Conservation (phyloP, 495 filamentous ascomycete genomes). For the Podospora anserina region DNA sequence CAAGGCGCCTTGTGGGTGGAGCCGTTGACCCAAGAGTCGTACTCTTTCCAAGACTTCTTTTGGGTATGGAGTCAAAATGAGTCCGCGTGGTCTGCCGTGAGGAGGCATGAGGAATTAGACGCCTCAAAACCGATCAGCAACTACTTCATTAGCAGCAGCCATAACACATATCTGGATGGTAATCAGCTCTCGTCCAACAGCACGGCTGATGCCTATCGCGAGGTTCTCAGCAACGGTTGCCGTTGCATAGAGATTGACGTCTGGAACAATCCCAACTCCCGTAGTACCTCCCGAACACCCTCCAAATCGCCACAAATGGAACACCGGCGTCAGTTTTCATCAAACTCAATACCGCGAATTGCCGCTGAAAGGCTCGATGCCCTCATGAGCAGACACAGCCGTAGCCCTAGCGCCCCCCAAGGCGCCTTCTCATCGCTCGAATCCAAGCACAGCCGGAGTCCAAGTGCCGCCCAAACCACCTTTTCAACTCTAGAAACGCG, state of each 20-base stretch:
- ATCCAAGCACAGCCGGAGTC: constrained; percentile 22
- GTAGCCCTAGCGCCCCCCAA: constrained; percentile 36
- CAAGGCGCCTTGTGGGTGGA: constrained; percentile 36
- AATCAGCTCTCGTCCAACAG: constrained; percentile 81
- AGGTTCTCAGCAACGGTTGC: constrained; percentile 66
- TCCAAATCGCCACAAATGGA: constrained; percentile 32
- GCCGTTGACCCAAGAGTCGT: constrained; percentile 30
- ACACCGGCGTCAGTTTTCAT: constrained; percentile 40
- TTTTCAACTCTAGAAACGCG: constrained; percentile 16
- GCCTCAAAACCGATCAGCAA: constrained; percentile 63
- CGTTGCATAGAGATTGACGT: constrained; percentile 95
- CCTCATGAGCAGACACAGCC: constrained; percentile 30
- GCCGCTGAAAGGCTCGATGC: constrained; percentile 36
- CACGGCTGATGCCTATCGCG: constrained; percentile 75
- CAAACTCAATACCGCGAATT: constrained; percentile 35
- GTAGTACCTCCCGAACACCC: constrained; percentile 17
- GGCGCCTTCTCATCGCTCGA: constrained; percentile 10
- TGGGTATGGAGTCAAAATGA: constrained; percentile 37
- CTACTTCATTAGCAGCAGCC: constrained; percentile 88
- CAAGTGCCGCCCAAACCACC: constrained; percentile 16
- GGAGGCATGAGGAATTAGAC: constrained; percentile 32
- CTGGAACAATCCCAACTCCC: constrained; percentile 63
- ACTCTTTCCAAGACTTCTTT: constrained; percentile 44
- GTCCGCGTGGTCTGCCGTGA: constrained; percentile 36
- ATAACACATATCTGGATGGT: constrained; percentile 81